These are phyloP conservation scores for Prosopis cineraria DNA, from an alignment of 306 rosid genomes.

Conservation along the genomic window DNA sequence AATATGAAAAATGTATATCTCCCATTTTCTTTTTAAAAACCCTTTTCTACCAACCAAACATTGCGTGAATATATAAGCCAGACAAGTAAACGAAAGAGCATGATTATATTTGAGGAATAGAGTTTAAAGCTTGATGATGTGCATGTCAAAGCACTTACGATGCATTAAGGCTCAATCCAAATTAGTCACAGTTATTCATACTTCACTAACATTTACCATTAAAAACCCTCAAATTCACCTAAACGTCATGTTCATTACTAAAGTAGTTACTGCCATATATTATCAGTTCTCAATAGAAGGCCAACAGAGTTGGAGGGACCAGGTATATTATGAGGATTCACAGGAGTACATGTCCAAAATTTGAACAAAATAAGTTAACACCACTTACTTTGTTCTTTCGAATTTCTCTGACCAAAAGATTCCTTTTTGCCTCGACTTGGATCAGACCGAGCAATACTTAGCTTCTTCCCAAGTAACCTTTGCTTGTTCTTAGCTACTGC, in stretches of 20 bases:
- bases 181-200: constrained; percentile 3
- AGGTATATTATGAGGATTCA: constrained; percentile 3
- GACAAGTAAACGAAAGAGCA: background rate
- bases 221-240: background rate
- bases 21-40: too few relatives aligned
- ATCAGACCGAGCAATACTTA: constrained; percentile 78
- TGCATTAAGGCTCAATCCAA: too few relatives aligned
- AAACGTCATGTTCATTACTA: background rate
- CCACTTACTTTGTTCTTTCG: constrained; percentile 45
- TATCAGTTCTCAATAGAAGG: too few relatives aligned
- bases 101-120: background rate
- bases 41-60: too few relatives aligned
- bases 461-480: constrained; percentile 68
- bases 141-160: background rate
- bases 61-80: constrained; percentile 1
- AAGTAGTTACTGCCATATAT: background rate
- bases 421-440: constrained; percentile 71
- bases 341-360: background rate
- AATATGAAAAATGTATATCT: too few relatives aligned
- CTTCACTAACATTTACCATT: background rate
- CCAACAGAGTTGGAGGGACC: background rate
- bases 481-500: constrained; percentile 80
- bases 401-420: constrained; percentile 39
- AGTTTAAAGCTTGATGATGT: background rate
- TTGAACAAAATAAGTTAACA: constrained; percentile 5